Evolutionary conservation across 2,329 filamentous ascomycete species (phyloP).

Genomic region (Zymoseptoria tritici): DNA sequence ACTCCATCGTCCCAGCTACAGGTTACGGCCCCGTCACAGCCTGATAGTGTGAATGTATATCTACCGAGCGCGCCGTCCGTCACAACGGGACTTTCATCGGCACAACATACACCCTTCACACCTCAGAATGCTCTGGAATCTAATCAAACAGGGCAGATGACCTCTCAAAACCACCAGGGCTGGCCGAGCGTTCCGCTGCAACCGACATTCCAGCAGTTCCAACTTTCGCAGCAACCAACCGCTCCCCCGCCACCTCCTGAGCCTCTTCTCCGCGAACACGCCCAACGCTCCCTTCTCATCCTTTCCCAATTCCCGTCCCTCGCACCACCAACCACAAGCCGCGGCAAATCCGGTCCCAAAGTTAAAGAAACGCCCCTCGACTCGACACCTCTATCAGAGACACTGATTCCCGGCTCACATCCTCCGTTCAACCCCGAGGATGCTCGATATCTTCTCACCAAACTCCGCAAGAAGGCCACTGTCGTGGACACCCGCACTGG

Average conservation of each 20-base stretch:
- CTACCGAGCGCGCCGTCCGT: slow-evolving; percentile 14
- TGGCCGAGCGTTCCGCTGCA: slow-evolving; percentile 9
- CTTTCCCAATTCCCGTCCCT: slow-evolving; percentile 30
- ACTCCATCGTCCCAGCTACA: slow-evolving; percentile 11
- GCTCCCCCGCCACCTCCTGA: slow-evolving; percentile 14
- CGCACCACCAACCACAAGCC: slow-evolving; percentile 16
- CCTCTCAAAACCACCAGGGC: slow-evolving; percentile 10
- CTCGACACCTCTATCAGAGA: slow-evolving; percentile 50
- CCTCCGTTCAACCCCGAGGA: slow-evolving; percentile 47
- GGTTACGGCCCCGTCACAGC: background rate
- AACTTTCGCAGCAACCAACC: slow-evolving; percentile 15
- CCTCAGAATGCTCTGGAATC: background rate
- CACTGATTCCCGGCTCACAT: slow-evolving; percentile 41
- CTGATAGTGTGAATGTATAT: slow-evolving; percentile 4
- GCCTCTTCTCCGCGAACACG: slow-evolving; percentile 28
- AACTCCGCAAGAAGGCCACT: slow-evolving; percentile 33
- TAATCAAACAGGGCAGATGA: background rate
- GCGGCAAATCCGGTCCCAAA: slow-evolving; percentile 15
- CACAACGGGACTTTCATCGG: slow-evolving; percentile 9
- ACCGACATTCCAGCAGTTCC: slow-evolving; percentile 8
- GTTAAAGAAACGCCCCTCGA: slow-evolving; percentile 33
- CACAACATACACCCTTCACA: slow-evolving; percentile 5
- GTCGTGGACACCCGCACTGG: slow-evolving; percentile 19
- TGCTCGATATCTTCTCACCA: slow-evolving; percentile 43
- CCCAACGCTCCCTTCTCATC: slow-evolving; percentile 27